Evolutionary conservation across 2,329 filamentous ascomycete species (phyloP), one percentile per base, ranked within the genome.

Genomic region (Dothideomycetes sp.): DNA sequence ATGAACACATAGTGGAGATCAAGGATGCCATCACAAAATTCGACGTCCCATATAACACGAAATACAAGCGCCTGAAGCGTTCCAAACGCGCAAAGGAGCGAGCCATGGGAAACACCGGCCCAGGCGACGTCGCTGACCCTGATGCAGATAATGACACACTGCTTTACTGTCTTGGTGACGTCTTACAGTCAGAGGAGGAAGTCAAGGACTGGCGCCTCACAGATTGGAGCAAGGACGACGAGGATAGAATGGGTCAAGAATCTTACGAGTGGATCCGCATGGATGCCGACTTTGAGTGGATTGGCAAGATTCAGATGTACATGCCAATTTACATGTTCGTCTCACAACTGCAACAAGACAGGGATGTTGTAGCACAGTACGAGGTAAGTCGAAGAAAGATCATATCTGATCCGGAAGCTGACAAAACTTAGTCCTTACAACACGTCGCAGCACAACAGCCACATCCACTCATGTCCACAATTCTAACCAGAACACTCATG

Each of bases 201-300:
- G 75, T 85, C 34, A 68, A 75, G 37, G 77, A 85, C 31, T 98
- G 91, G 89, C 78, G 75, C 37, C 69, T 98, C 4, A 75, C 78
- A 4, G 89, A 96, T 47, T 98, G 89, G 88, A 81, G 84, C 35
- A 75, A 82, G 44, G 85, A 93, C 40, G 85, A 89, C 12, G 88
- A 96, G 60, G 74, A 81, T 27, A 79, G 79, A 52, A 96, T 98
- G 88, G 86, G 91, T 41, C 79, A 87, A 47, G 91, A 98, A 57
- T 94, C 86, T 0, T 98, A 95, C 54, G 91, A 98, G 58, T 98
- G 93, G 91, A 94, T 98, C 50, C 81, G 91, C 15, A 84, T 96
- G 64, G 91, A 98, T 59, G 88, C 89, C 12, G 93, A 98, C 61
- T 96, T 96, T 50, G 91, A 98, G 59, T 98, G 91, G 91, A 80